Base-by-base conservation (phyloP, 2,329 filamentous ascomycete species). In the Beauveria sp. region DNA sequence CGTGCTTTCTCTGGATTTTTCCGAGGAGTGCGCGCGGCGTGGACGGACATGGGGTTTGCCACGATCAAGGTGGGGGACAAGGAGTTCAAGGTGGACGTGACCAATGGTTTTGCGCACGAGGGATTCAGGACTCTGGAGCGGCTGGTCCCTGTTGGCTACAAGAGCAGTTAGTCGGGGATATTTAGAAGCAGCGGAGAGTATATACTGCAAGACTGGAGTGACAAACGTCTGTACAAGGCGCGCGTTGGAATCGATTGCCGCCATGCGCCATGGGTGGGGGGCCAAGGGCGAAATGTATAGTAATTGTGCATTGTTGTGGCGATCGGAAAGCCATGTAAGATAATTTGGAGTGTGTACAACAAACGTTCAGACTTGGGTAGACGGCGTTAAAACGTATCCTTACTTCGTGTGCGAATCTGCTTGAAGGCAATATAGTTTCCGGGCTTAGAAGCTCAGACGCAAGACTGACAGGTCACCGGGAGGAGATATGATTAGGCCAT, bases 121-220 rank as follows among this genome's bases (percentile, higher is more conserved):
- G 76, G 80, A 4, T 86, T 86, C 49, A 77, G 76, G 60, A 82
- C 82, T 3, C 69, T 88, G 59, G 85, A 88, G 72, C 77, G 80
- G 65, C 68, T 88, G 45, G 77, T 83, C 38, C 69, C 66, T 62
- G 68, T 78, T 28, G 69, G 64, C 60, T 62, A 62, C 20, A 42
- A 54, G n/a, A 57, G 49, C 14, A 16, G 5, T 5, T 38, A 38
- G 24, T 12, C 14, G 20, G 24, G 31, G 42, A 3, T 18, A 14
- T 5, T 10, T 5, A 12, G n/a, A 16, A 38, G 4, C 28, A 34
- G 49, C 16, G 10, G 28, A 31, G 24, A 38, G 28, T 20, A 22
- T 48, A 24, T 22, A 6, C 3, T 14, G 9, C 26, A 6, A 14
- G 2, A 20, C 24, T 31, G 9, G 48, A 20, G 28, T 52, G 4